A percentile compares a stretch with the other conserved stretches of the same genome.
Evolutionary conservation across 371 early-diverging fungal genomes (phyloP).

Genomic region (Apophysomyces trapeziformis): DNA sequence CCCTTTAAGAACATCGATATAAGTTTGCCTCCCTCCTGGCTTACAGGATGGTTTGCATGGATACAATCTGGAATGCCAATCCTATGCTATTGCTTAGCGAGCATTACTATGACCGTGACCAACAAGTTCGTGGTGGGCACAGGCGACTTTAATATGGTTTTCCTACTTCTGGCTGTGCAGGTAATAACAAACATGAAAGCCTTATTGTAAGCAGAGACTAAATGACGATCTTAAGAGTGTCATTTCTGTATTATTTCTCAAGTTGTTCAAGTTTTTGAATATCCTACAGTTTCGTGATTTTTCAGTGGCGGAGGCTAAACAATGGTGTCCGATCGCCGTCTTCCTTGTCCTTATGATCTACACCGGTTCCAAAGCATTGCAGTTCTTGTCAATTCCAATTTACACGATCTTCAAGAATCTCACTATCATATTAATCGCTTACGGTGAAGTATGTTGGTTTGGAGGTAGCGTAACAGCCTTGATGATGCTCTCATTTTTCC

Average conservation of each 20-base stretch:
- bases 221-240: constrained; percentile 34
- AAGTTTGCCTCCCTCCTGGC: too few species aligned
- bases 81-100: constrained; percentile 78
- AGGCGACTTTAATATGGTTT: constrained; percentile 86
- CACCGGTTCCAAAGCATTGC: constrained; percentile 94
- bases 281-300: constrained; percentile 70
- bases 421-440: constrained; percentile 96
- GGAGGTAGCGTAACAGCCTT: constrained; percentile 75
- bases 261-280: constrained; percentile 65
- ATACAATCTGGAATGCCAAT: constrained; percentile 54
- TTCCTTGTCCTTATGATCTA: constrained; percentile 96
- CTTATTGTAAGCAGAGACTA: too few species aligned
- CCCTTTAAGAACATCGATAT: too few species aligned
- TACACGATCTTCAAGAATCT: constrained; percentile 99
- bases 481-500: constrained; percentile 83
- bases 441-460: constrained; percentile 89
- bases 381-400: constrained; percentile 92
- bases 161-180: constrained; percentile 89
- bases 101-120: constrained; percentile 89
- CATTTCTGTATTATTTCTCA: constrained; percentile 42
- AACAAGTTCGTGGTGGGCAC: constrained; percentile 87
- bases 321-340: constrained; percentile 90
- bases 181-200: constrained; percentile 30
- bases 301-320: constrained; percentile 64
- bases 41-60: too few species aligned